These are phyloP conservation scores for Candida sanyaensis DNA, from an alignment of 1,139 yeast genomes.

Conservation along the genomic window DNA sequence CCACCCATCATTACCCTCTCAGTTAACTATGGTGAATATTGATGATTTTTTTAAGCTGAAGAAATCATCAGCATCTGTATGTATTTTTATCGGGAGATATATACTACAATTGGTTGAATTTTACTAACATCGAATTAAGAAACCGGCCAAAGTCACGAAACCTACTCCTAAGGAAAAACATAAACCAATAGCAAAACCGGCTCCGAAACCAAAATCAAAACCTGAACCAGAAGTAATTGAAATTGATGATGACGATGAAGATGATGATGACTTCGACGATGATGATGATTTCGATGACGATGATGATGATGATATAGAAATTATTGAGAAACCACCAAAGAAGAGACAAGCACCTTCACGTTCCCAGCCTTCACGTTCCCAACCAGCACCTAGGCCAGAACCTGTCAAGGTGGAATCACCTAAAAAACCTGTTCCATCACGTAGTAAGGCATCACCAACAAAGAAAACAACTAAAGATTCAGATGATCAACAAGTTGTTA, in stretches of 20 bases:
- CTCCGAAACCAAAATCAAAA: neutral
- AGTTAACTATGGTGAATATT: constrained; percentile 12
- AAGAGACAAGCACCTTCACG: neutral
- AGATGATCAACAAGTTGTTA: constrained; percentile 42
- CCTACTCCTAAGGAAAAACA: constrained; percentile 1
- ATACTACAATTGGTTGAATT: neutral
- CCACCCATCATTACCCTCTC: neutral
- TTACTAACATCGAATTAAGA: constrained; percentile 5
- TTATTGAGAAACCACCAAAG: neutral
- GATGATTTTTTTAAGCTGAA: constrained; percentile 10
- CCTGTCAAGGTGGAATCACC: neutral
- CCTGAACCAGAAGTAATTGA: constrained; percentile 19
- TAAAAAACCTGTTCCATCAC: neutral
- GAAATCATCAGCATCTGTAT: constrained; percentile 4
- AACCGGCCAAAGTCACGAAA: constrained; percentile 2
- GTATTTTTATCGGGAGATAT: constrained; percentile 1
- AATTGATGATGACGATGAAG: constrained; percentile 9
- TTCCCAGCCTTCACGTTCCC: constrained; percentile 4
- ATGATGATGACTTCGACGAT: constrained; percentile 11
- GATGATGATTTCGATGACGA: constrained; percentile 4
- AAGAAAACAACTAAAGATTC: constrained; percentile 6
- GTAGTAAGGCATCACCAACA: constrained; percentile 8
- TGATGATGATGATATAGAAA: constrained; percentile 8
- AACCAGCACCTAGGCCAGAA: constrained; percentile 10
- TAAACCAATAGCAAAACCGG: constrained; percentile 4